Percentiles rank a stretch among this genome's conserved stretches.
phyloP scores from a whole-genome alignment of 768 basidiomycete species.

The Pisolithus microcarpus region DNA sequence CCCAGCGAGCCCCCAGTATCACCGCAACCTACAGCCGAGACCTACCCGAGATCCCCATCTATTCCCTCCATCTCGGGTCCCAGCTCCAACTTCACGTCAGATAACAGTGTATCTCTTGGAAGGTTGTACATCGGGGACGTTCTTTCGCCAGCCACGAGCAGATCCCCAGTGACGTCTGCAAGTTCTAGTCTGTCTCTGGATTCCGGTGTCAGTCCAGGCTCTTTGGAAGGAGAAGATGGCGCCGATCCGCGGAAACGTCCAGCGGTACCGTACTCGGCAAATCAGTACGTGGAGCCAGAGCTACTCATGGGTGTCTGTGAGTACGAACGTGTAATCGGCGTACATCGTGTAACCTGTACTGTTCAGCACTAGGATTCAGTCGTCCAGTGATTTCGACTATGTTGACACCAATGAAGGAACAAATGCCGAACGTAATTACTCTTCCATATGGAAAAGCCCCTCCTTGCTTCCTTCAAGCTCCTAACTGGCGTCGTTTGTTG shows the following conservation, averaged over 20 bases:
- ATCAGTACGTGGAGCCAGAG: constrained; percentile 50
- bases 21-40: constrained; percentile 9
- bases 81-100: constrained; percentile 21
- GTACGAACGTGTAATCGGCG: constrained; percentile 25
- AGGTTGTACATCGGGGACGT: constrained; percentile 14
- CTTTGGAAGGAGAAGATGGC: constrained; percentile 15
- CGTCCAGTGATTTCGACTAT: constrained; percentile 47
- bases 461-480: constrained; percentile 65
- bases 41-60: constrained; percentile 9
- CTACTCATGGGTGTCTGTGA: constrained; percentile 56
- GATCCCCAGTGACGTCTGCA: constrained; percentile 13
- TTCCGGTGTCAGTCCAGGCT: constrained; percentile 9
- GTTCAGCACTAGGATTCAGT: constrained; percentile 60
- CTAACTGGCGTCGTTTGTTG: constrained; percentile 66
- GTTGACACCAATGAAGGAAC: constrained; percentile 40
- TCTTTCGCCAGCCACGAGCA: constrained; percentile 8
- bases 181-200: constrained; percentile 19
- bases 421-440: constrained; percentile 68
- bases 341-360: constrained; percentile 6
- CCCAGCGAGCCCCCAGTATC: constrained; percentile 10
- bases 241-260: constrained; percentile 14
- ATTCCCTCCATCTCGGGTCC: constrained; percentile 10
- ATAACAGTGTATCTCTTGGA: constrained; percentile 8
- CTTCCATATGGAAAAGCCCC: constrained; percentile 63
- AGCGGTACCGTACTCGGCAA: constrained; percentile 17